Conservation (phyloP, 2,329 filamentous ascomycete genomes). For the Sporothrix humicola region DNA sequence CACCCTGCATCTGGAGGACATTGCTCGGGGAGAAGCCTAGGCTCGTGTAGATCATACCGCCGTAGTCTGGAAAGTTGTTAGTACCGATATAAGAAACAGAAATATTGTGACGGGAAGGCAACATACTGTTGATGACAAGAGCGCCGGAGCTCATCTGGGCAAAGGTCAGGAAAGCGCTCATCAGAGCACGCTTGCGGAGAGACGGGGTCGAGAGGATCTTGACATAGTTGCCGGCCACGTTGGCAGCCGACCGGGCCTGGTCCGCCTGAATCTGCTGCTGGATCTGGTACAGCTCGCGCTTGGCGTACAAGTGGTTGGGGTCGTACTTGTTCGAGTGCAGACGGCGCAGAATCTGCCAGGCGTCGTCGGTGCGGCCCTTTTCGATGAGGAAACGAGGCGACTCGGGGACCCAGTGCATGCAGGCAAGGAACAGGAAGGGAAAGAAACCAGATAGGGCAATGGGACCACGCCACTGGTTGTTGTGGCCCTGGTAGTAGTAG, state of each 20-base stretch:
- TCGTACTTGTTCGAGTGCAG: background rate
- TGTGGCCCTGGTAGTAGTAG: background rate
- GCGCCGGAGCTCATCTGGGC: background rate
- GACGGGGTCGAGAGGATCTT: background rate
- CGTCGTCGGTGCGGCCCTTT: background rate
- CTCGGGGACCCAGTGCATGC: background rate
- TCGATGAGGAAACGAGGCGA: background rate
- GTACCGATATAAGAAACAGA: too few species aligned
- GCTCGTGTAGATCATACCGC: background rate
- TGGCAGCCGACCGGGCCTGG: background rate
- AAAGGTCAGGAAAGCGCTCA: background rate
- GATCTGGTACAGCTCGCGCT: background rate
- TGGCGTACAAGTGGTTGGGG: background rate
- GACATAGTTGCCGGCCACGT: background rate
- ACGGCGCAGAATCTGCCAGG: background rate
- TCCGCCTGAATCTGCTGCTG: background rate
- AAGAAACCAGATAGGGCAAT: background rate
- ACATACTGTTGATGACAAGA: conserved; percentile 3
- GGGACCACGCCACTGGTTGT: background rate
- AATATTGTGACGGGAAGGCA: background rate
- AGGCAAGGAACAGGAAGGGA: background rate
- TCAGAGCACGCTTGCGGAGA: background rate
- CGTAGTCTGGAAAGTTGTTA: background rate
- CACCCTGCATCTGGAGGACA: background rate
- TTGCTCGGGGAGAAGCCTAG: background rate